Evolutionary conservation across 768 basidiomycete genomes (phyloP), one percentile per base, ranked within the genome.

Genomic region (Suillus placidus): DNA sequence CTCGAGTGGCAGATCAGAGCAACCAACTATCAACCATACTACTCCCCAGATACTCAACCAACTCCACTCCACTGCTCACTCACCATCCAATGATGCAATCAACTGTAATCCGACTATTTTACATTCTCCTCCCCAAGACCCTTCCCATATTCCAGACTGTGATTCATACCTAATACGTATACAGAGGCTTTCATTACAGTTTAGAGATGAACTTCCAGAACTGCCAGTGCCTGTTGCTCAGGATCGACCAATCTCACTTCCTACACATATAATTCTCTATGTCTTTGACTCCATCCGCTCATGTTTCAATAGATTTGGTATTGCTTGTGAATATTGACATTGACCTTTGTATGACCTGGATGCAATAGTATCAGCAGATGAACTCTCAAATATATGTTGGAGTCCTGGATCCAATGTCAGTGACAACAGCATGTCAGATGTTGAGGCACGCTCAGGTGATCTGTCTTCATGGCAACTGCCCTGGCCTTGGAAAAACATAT

Each of bases 401-500:
- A n/a, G n/a, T n/a, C n/a, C 43, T 8, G 18, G 9, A 20, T 43
- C 20, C 6, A 1, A 23, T 5, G 3, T 13, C 10, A 13, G 12
- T 13, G 47, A 23, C n/a, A 12, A 3, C 4, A 6, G n/a, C 12
- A 23, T 6, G 6, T 12, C 12, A 12, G 47, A 49, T 23, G 12
- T 4, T 6, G 47, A 49, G n/a, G 47, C n/a, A 6, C 10, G 6
- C 47, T n/a, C n/a, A n/a, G n/a, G n/a, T n/a, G n/a, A n/a, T n/a
- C n/a, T n/a, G n/a, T 23, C 18, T 12, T 23, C 47, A 12, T 12
- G 1, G 2, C n/a, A n/a, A 13, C 60, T 51, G 6, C 66, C 62
- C 1, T 67, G 66, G 66, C 62, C 56, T 2, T 67, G 62, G 66
- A n/a, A 42, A 57, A 67, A 64, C 7, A 67, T 67, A 62, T 58